These are phyloP conservation scores for Fusarium illudens DNA, from an alignment of 2,329 filamentous ascomycete species.

Conservation along the genomic window DNA sequence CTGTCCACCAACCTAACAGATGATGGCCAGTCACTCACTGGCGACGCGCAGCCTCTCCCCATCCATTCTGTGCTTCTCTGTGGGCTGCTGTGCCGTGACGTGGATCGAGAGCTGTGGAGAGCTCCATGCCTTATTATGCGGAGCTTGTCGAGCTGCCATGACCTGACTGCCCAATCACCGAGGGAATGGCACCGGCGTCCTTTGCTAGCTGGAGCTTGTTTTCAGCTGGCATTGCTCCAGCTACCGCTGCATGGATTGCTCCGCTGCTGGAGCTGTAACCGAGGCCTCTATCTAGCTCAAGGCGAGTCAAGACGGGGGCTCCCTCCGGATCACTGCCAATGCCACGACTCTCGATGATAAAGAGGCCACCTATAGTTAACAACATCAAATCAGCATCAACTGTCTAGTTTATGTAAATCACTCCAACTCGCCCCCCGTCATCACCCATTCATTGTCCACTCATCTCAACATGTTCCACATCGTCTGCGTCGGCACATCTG, in stretches of 20 bases:
- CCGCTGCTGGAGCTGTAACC: neutral
- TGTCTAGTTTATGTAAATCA: neutral
- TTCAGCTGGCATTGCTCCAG: constrained; percentile 14
- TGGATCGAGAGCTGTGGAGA: constrained; percentile 17
- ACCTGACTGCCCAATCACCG: neutral
- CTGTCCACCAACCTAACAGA: neutral
- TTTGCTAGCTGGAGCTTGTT: constrained; percentile 25
- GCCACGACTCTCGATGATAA: neutral
- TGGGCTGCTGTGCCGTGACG: constrained; percentile 20
- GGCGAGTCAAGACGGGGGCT: neutral
- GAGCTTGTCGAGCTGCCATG: constrained; percentile 14
- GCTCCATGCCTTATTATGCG: constrained; percentile 12
- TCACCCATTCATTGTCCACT: neutral
- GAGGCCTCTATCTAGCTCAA: neutral
- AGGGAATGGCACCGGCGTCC: neutral
- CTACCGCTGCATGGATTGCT: neutral
- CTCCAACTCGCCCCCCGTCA: neutral
- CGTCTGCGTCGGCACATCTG: constrained; percentile 22
- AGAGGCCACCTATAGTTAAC: neutral
- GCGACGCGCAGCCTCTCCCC: neutral
- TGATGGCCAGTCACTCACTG: neutral
- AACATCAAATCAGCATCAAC: neutral
- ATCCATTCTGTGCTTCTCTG: neutral
- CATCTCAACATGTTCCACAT: constrained; percentile 29
- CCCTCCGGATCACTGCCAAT: neutral